phyloP scores from a whole-genome alignment of 2,329 filamentous ascomycete species.

The Curvularia sp. region DNA sequence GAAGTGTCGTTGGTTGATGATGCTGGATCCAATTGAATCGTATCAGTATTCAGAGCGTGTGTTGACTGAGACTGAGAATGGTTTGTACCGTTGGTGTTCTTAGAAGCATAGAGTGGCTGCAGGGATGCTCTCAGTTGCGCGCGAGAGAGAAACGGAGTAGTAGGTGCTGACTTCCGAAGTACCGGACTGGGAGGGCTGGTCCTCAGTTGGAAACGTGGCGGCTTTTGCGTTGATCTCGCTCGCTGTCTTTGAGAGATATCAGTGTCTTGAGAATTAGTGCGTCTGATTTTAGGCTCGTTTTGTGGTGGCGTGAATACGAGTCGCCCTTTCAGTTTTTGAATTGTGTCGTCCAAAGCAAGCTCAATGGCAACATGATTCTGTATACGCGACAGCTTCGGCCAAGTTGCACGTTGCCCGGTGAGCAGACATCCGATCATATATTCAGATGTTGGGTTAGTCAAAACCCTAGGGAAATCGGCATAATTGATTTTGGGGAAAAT shows the following conservation, averaged over 20 bases:
- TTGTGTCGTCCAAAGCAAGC: slow-evolving; percentile 78
- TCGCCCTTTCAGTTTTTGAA: slow-evolving; percentile 71
- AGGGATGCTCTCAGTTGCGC: slow-evolving; percentile 15
- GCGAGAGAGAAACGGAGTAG: slow-evolving; percentile 29
- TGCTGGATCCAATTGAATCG: slow-evolving; percentile 28
- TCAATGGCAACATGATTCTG: slow-evolving; percentile 89
- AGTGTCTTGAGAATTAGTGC: slow-evolving; percentile 40
- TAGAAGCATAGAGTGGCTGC: slow-evolving; percentile 15
- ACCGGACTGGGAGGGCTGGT: slow-evolving; percentile 32
- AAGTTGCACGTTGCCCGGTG: slow-evolving; percentile 84
- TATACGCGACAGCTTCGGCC: slow-evolving; percentile 87
- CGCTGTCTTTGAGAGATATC: slow-evolving; percentile 23
- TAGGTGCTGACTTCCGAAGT: slow-evolving; percentile 25
- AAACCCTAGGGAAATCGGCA: slow-evolving; percentile 75
- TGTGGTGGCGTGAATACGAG: slow-evolving; percentile 74
- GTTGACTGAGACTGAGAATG: slow-evolving; percentile 8
- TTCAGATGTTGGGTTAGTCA: slow-evolving; percentile 83
- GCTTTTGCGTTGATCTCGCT: slow-evolving; percentile 32
- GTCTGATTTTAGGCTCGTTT: slow-evolving; percentile 48
- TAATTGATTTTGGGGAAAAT: slow-evolving; percentile 83
- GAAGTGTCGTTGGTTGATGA: slow-evolving; percentile 44
- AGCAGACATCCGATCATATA: slow-evolving; percentile 85
- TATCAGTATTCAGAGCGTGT: slow-evolving; percentile 7
- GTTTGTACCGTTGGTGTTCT: slow-evolving; percentile 24
- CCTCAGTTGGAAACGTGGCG: slow-evolving; percentile 29